Evolutionary conservation across 108 stramenopile genomes (phyloP).

Genomic region (Schizochytrium sp.): DNA sequence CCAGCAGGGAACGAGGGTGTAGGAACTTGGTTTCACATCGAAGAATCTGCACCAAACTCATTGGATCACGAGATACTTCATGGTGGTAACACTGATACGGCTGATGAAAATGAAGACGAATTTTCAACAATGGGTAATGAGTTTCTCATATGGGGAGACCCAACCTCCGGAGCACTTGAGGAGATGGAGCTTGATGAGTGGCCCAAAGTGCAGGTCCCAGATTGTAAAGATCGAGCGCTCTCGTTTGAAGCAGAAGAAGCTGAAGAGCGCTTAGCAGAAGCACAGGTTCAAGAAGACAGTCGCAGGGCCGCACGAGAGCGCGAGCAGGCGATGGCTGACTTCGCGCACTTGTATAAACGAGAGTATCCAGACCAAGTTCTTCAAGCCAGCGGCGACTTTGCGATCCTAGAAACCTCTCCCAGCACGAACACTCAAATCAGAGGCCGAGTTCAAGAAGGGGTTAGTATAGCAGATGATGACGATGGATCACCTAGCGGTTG

Average conservation of each 20-base stretch:
- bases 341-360: not conserved
- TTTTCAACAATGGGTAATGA: not conserved
- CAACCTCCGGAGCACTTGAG: not conserved
- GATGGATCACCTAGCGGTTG: not conserved
- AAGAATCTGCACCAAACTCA: not conserved
- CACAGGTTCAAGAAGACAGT: not conserved
- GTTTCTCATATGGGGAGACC: constrained; percentile 29
- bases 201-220: not conserved
- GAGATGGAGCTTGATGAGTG: constrained; percentile 45
- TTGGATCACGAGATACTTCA: no score
- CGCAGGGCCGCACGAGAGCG: not conserved
- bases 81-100: no score
- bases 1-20: not conserved
- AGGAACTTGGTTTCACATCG: constrained; percentile 7
- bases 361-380: constrained; percentile 16
- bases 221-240: not conserved
- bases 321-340: constrained; percentile 31
- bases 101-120: not conserved
- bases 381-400: constrained; percentile 5
- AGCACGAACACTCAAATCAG: not conserved
- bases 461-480: not conserved
- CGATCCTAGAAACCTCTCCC: not conserved
- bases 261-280: not conserved
- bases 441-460: not conserved
- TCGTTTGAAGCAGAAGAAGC: constrained; percentile 31